A percentile compares a stretch with the other conserved stretches of the same genome.
phyloP scores from a whole-genome alignment of 805 yeast species.

The Yarrowia osloensis region DNA sequence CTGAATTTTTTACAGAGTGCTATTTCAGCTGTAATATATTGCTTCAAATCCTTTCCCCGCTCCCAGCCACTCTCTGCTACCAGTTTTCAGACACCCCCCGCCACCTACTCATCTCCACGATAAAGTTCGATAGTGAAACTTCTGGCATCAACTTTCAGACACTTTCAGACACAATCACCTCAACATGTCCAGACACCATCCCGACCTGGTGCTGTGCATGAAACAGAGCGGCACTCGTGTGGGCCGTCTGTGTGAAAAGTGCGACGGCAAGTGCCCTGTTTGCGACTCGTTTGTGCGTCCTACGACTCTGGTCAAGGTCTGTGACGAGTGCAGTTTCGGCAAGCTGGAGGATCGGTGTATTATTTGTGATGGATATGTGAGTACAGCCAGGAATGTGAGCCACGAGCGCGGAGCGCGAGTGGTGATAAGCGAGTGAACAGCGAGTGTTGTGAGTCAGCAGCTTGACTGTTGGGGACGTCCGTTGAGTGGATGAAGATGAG shows the following conservation, averaged over 20 bases:
- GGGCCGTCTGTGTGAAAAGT: conserved; percentile 76
- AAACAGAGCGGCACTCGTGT: conserved; percentile 75
- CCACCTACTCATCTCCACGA: not conserved
- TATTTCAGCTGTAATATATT: too few relatives aligned
- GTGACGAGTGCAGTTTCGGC: conserved; percentile 85
- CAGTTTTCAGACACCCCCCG: too few relatives aligned
- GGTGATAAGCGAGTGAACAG: not conserved
- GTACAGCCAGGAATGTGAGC: not conserved
- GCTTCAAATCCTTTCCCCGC: too few relatives aligned
- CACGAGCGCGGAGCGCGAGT: not conserved
- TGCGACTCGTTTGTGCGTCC: conserved; percentile 87
- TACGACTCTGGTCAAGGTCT: conserved; percentile 62
- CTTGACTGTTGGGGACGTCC: too few relatives aligned
- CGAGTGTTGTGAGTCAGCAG: too few relatives aligned
- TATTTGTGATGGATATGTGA: conserved; percentile 60
- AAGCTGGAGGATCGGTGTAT: conserved; percentile 65
- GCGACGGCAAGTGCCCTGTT: conserved; percentile 89
- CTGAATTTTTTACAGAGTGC: too few relatives aligned
- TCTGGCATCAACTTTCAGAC: not conserved
- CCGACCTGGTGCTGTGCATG: conserved; percentile 79
- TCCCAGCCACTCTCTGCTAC: too few relatives aligned
- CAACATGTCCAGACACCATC: conserved; percentile 84
- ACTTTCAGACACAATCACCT: not conserved
- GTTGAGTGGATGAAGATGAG: too few relatives aligned
- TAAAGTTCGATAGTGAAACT: conserved; percentile 2